A percentile compares a stretch with the other conserved stretches of the same genome.
Conservation (phyloP, 768 basidiomycete species). For the Boletus rubescentipes region DNA sequence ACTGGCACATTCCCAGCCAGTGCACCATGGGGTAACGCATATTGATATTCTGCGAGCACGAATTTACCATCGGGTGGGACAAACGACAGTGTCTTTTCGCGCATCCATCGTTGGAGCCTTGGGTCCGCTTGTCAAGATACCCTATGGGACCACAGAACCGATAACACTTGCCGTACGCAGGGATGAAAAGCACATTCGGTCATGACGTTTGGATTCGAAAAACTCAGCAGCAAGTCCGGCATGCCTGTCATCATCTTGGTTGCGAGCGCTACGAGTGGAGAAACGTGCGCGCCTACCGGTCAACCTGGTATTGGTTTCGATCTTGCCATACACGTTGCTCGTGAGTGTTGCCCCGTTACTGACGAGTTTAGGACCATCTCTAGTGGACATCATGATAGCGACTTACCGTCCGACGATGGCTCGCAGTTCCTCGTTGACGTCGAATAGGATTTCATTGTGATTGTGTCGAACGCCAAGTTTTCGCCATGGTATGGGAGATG, state of each 20-base stretch:
- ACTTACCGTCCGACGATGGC: conserved; percentile 38
- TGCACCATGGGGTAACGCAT: conserved; percentile 39
- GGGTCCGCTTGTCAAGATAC: conserved; percentile 6
- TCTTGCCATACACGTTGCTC: conserved; percentile 70
- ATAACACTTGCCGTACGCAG: conserved; percentile 71
- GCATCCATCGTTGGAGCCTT: conserved; percentile 78
- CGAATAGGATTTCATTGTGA: conserved; percentile 92
- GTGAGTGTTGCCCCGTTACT: conserved; percentile 70
- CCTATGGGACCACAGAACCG: background rate
- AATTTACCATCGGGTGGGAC: conserved; percentile 93
- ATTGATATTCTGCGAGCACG: conserved; percentile 80
- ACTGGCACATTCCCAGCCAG: conserved; percentile 49
- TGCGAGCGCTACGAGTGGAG: background rate
- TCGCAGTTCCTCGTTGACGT: conserved; percentile 79
- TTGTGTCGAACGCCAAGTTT: conserved; percentile 79
- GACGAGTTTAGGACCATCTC: background rate
- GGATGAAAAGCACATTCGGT: conserved; percentile 88
- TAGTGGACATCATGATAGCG: background rate
- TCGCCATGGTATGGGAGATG: conserved; percentile 93
- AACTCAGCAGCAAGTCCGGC: conserved; percentile 81
- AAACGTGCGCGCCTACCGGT: conserved; percentile 53
- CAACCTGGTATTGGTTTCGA: conserved; percentile 74
- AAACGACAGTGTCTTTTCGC: conserved; percentile 79
- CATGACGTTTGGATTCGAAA: conserved; percentile 72
- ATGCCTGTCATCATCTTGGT: conserved; percentile 52